A percentile compares a stretch with the other conserved stretches of the same genome.
phyloP scores from a whole-genome alignment of 164 flowering plant genomes.

The Cinnamomum chago region DNA sequence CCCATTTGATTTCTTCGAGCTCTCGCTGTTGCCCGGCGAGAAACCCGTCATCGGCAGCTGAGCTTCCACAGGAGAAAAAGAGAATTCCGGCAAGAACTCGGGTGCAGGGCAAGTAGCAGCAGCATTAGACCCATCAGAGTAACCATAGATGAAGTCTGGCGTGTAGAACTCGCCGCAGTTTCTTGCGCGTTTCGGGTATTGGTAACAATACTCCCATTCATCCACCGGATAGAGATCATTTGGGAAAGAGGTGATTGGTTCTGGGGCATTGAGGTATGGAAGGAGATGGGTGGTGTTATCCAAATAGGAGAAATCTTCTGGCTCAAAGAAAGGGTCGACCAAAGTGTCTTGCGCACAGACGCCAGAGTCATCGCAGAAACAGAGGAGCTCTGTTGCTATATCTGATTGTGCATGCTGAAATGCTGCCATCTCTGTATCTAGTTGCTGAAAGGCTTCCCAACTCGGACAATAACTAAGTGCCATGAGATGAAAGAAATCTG shows the following conservation, averaged over 20 bases:
- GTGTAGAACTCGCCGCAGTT: not conserved
- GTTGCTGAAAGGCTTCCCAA: not conserved
- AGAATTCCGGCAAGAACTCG: not conserved
- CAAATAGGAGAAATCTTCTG: constrained; percentile 2
- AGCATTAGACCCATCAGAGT: not conserved
- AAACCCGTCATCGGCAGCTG: constrained; percentile 1
- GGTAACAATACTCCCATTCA: not conserved
- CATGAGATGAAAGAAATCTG: constrained; percentile 7
- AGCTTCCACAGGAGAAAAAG: not conserved
- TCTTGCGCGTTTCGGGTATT: constrained; percentile 13
- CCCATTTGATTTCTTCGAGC: constrained; percentile 2
- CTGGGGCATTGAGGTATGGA: constrained; percentile 2
- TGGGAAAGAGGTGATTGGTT: not conserved
- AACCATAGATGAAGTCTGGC: not conserved
- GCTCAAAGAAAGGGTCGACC: constrained; percentile 8
- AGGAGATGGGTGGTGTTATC: constrained; percentile 3
- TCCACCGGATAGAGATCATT: constrained; percentile 3
- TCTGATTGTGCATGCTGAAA: constrained; percentile 8
- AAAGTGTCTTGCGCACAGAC: not conserved
- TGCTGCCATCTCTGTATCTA: not conserved
- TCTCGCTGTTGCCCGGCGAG: not conserved
- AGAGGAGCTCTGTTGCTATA: not conserved
- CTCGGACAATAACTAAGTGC: constrained; percentile 7
- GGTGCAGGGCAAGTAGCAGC: not conserved
- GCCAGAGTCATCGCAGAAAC: constrained; percentile 1